Base-by-base conservation (phyloP, 1,139 yeast genomes). In the Wickerhamomyces sp. region DNA sequence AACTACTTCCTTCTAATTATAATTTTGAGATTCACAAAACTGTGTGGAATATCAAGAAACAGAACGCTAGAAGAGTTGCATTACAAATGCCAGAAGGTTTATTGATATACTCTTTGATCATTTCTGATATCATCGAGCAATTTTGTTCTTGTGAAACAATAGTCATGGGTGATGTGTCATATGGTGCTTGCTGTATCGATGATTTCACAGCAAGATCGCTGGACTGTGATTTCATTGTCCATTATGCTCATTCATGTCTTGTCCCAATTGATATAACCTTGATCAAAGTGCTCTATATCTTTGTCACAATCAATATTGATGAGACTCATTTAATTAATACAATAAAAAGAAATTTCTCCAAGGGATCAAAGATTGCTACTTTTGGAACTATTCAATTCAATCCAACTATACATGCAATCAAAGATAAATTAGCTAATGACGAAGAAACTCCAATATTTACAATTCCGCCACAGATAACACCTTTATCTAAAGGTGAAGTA, bases 101-200 rank as follows among this genome's bases (percentile, higher is more conserved):
- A 31, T 67, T 92, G 39, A 84, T 92, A 3, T 92, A 90, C 59
- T 81, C 97, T 1, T 72, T 95, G 46, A 75, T 92, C 32, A 78
- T 92, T 16, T 74, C 96, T 3, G 99, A 92, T 61, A 92, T 92
- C 24, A 60, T 92, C 29, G 96, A 89, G 57, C 96, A 90, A 61
- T 90, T 92, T 55, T 89, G 97, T 57, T 65, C 68, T 7, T 92
- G 84, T 37, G 96, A 90, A 55, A 86, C 92, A 0, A 71, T 94
- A 1, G 95, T 92, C 5, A 94, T 92, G 98, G 99, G 99, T 2
- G 99, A 92, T 61, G 98, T 92, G 1, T 88, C 97, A 0, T 92
- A 92, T 56, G 99, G 99, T 26, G 99, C 99, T 0, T 92, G 99
- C 59, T 92, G 99, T 63, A 89, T 92, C 38, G 99, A 92, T 59